These are phyloP conservation scores for Colletotrichum sp. DNA, from an alignment of 2,329 filamentous ascomycete species.

Conservation along the genomic window DNA sequence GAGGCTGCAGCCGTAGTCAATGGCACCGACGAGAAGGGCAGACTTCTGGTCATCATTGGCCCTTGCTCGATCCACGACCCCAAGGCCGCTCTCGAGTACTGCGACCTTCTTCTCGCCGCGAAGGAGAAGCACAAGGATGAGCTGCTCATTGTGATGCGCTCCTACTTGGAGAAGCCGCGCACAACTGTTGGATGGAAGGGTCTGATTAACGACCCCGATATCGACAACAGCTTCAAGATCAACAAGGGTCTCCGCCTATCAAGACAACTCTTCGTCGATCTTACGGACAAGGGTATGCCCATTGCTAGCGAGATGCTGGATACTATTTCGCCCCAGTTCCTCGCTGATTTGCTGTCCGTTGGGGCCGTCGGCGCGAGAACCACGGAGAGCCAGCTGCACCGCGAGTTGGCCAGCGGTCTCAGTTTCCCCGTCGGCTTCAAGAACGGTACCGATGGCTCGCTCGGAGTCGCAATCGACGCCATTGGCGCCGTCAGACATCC, in stretches of 20 bases:
- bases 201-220: conserved; percentile 97
- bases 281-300: conserved; percentile 92
- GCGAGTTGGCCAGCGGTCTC: conserved; percentile 90
- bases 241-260: conserved; percentile 93
- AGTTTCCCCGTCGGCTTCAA: conserved; percentile 99
- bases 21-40: conserved; percentile 64
- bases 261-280: conserved; percentile 89
- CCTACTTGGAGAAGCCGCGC: conserved; percentile 97
- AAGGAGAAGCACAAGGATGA: conserved; percentile 91
- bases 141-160: conserved; percentile 94
- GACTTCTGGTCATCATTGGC: conserved; percentile 79
- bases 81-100: conserved; percentile 89
- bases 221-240: conserved; percentile 98
- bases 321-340: conserved; percentile 96
- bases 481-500: conserved; percentile 91
- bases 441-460: conserved; percentile 93
- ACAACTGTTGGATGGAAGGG: conserved; percentile 99
- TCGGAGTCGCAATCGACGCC: conserved; percentile 91
- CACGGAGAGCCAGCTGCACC: conserved; percentile 94
- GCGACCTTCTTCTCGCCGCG: conserved; percentile 78
- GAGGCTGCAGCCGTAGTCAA: conserved; percentile 74
- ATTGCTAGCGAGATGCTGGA: conserved; percentile 98
- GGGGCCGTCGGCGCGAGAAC: conserved; percentile 96
- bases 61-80: conserved; percentile 99
- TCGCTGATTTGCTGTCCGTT: conserved; percentile 89